Percentiles rank a stretch among this genome's conserved stretches.
Conservation (phyloP, 179 eudicot species). For the Beta corolliflora region DNA sequence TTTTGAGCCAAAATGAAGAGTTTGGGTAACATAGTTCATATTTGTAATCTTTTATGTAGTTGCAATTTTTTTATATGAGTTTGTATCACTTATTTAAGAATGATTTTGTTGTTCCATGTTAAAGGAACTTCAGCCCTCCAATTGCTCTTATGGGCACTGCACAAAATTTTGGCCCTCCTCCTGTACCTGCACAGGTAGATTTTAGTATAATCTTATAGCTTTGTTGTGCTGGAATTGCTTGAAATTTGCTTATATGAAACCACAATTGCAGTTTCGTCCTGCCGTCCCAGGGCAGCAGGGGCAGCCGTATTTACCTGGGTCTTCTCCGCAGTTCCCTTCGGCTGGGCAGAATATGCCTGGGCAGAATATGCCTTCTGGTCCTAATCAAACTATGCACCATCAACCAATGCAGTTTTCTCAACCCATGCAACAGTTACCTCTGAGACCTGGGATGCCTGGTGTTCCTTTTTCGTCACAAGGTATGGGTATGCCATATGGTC, state of each 20-base stretch:
- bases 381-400: conserved; percentile 38
- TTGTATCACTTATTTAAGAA: not conserved
- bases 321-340: conserved; percentile 63
- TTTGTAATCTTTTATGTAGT: too few relatives aligned
- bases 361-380: conserved; percentile 44
- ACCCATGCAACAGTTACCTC: conserved; percentile 64
- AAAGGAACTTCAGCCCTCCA: not conserved
- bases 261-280: conserved; percentile 67
- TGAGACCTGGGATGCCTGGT: conserved; percentile 61
- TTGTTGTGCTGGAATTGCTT: not conserved
- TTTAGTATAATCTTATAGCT: not conserved
- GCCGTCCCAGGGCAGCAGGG: conserved; percentile 66
- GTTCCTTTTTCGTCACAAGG: conserved; percentile 48
- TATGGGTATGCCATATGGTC: conserved; percentile 60
- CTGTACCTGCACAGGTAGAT: conserved; percentile 70
- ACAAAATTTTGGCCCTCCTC: conserved; percentile 68
- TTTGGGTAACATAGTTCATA: too few relatives aligned
- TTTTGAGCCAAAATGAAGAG: too few relatives aligned
- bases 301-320: conserved; percentile 56
- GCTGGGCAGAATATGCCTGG: conserved; percentile 57
- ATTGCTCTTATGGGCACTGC: conserved; percentile 66
- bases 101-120: not conserved
- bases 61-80: not conserved
- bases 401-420: conserved; percentile 62
- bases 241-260: conserved; percentile 10